These are phyloP conservation scores for Malus hybrid DNA, from an alignment of 331 rosid genomes.

Conservation along the genomic window DNA sequence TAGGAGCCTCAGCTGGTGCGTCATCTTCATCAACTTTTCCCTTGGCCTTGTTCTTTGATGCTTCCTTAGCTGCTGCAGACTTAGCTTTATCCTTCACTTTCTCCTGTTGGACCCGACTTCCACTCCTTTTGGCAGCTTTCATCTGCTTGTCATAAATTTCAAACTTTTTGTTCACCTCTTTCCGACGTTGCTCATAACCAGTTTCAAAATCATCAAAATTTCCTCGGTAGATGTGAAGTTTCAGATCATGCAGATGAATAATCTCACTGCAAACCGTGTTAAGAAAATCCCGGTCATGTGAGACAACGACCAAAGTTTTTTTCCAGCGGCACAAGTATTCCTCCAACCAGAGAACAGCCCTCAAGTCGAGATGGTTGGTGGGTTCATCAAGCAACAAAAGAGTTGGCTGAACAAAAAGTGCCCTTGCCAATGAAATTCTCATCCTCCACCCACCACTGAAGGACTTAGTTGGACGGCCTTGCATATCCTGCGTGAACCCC, in stretches of 20 bases:
- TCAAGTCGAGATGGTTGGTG: constrained; percentile 75
- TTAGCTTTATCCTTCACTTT: neutral
- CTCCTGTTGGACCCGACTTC: neutral
- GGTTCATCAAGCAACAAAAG: constrained; percentile 79
- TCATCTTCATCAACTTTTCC: constrained; percentile 64
- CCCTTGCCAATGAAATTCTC: constrained; percentile 80
- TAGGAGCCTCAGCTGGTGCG: constrained; percentile 53
- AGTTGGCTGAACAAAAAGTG: constrained; percentile 79
- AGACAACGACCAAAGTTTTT: constrained; percentile 31
- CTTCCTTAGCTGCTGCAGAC: neutral
- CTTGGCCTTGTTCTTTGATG: constrained; percentile 45
- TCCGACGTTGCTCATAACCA: constrained; percentile 68
- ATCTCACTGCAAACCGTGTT: constrained; percentile 61
- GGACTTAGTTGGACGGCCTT: constrained; percentile 27
- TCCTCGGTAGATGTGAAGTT: neutral
- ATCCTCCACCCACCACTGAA: constrained; percentile 91
- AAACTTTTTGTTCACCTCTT: constrained; percentile 72
- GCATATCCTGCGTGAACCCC: constrained; percentile 5
- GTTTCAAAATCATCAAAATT: neutral
- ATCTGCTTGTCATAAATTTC: constrained; percentile 65
- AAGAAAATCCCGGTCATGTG: constrained; percentile 75
- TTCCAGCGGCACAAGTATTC: constrained; percentile 82
- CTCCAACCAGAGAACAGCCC: constrained; percentile 86
- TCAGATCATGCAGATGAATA: constrained; percentile 68
- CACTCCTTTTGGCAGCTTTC: constrained; percentile 29